Percentiles rank a stretch among this genome's conserved stretches.
Conservation (phyloP, 2,329 filamentous ascomycete species). For the Talaromyces sp. region DNA sequence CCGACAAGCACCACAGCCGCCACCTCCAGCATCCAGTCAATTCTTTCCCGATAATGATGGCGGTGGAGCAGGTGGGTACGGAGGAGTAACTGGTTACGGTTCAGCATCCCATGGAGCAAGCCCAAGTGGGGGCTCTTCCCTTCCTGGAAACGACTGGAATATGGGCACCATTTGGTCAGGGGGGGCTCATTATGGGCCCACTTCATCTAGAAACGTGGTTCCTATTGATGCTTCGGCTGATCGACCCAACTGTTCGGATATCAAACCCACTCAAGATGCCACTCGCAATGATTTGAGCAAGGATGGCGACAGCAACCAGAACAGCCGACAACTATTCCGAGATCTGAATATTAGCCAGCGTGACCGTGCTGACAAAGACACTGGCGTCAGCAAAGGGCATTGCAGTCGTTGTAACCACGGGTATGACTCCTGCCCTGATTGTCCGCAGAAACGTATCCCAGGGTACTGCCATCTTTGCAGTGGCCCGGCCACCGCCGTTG, state of each 20-base stretch:
- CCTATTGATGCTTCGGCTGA: not conserved
- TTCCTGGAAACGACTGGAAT: not conserved
- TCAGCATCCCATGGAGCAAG: not conserved
- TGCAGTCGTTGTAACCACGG: not conserved
- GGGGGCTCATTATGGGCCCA: not conserved
- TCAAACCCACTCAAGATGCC: not conserved
- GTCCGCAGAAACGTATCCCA: not conserved
- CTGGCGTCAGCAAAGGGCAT: not conserved
- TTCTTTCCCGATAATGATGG: not conserved
- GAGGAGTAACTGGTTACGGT: not conserved
- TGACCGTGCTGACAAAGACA: not conserved
- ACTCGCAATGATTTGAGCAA: not conserved
- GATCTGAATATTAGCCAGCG: not conserved
- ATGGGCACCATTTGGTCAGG: not conserved
- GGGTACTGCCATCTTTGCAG: not conserved
- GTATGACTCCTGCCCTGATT: not conserved
- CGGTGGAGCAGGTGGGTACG: not conserved
- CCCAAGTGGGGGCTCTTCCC: not conserved
- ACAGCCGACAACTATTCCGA: not conserved
- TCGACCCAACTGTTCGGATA: not conserved
- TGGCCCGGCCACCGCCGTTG: not conserved
- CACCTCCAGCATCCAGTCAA: not conserved
- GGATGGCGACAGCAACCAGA: not conserved
- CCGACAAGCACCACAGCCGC: not conserved
- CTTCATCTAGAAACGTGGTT: not conserved